These are phyloP conservation scores for Apiospora hydei DNA, from an alignment of 2,329 filamentous ascomycete genomes.

Conservation along the genomic window DNA sequence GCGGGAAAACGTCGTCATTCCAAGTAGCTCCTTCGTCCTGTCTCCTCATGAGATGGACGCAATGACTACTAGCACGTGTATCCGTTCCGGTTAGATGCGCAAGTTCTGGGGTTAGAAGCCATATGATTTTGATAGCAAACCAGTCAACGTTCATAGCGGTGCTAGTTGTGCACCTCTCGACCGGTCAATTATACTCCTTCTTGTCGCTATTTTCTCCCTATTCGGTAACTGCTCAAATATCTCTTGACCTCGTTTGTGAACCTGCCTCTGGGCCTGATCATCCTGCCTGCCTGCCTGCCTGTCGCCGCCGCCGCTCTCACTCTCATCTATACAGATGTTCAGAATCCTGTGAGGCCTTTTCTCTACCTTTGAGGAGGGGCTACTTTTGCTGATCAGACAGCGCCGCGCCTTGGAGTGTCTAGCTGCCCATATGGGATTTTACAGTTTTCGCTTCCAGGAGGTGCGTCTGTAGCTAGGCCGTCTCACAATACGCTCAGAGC, in stretches of 20 bases:
- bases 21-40: neutral
- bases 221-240: neutral
- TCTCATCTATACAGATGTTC: no score
- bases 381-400: neutral
- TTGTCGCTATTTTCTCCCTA: neutral
- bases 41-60: neutral
- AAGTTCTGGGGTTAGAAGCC: neutral
- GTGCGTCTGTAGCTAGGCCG: neutral
- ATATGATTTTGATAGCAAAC: neutral
- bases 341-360: neutral
- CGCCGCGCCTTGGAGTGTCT: neutral
- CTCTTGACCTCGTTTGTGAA: neutral
- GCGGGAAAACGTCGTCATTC: neutral
- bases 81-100: neutral
- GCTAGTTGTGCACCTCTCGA: neutral
- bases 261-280: no score
- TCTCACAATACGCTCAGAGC: conserved; percentile 14
- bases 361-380: neutral
- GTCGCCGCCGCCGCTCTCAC: no score
- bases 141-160: neutral
- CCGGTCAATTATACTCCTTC: neutral
- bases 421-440: neutral
- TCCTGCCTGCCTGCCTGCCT: no score
- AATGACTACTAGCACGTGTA: neutral
- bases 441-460: conserved; percentile 7